Conservation (phyloP, 352 stramenopile genomes). For the Phytophthora tubulina region DNA sequence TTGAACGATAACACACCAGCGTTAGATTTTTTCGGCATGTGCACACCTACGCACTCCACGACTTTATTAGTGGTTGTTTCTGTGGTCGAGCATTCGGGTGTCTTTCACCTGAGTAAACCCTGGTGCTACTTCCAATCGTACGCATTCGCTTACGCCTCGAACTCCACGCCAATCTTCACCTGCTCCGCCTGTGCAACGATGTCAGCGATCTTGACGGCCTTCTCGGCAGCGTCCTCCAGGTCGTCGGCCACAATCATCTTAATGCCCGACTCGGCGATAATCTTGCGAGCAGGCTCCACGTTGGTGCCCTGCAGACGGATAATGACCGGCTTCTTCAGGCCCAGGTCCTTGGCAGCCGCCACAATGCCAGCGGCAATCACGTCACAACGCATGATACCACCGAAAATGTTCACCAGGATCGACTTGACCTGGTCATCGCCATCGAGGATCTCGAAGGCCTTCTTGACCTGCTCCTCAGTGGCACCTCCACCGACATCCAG, state of each 20-base stretch:
- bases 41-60: constrained; percentile 34
- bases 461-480: constrained; percentile 92
- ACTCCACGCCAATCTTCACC: constrained; percentile 78
- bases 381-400: constrained; percentile 99
- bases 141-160: constrained; percentile 61
- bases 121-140: constrained; percentile 28
- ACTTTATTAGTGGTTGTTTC: constrained; percentile 44
- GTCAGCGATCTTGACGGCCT: constrained; percentile 94
- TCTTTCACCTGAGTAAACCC: constrained; percentile 39
- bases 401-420: constrained; percentile 99
- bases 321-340: constrained; percentile 98
- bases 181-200: constrained; percentile 81
- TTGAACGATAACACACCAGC: constrained; percentile 24
- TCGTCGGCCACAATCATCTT: constrained; percentile 96
- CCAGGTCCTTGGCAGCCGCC: constrained; percentile 95
- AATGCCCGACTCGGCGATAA: constrained; percentile 94
- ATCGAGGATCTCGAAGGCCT: constrained; percentile 89
- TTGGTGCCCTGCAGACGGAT: constrained; percentile 99
- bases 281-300: constrained; percentile 94
- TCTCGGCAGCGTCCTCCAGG: constrained; percentile 95
- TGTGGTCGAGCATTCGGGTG: constrained; percentile 37
- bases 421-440: constrained; percentile 96
- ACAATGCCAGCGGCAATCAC: constrained; percentile 98
- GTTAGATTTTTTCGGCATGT: constrained; percentile 27
- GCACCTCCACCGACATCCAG: constrained; percentile 98